These are phyloP conservation scores for Globisporangium polare DNA, from an alignment of 352 stramenopile genomes.

Conservation along the genomic window DNA sequence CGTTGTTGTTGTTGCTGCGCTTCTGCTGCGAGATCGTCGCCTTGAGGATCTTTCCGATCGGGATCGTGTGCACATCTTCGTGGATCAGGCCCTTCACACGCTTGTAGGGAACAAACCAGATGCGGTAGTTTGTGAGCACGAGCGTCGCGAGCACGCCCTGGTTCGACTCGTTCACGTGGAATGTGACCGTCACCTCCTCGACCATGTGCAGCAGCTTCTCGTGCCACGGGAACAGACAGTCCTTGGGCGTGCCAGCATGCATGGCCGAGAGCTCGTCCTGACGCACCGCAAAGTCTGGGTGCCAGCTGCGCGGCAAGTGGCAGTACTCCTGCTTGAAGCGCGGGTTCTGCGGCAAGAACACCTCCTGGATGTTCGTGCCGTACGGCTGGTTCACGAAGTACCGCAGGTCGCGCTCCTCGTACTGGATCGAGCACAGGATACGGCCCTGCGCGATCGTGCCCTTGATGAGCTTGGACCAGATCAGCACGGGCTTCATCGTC, in stretches of 20 bases:
- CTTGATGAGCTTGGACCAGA: constrained; percentile 75
- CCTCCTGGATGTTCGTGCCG: constrained; percentile 69
- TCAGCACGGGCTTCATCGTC: constrained; percentile 51
- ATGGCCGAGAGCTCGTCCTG: constrained; percentile 66
- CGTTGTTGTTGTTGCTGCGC: constrained; percentile 72
- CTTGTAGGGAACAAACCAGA: constrained; percentile 84
- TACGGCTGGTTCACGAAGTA: constrained; percentile 66
- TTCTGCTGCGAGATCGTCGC: constrained; percentile 77
- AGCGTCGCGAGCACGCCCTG: constrained; percentile 78
- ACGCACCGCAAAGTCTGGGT: constrained; percentile 60
- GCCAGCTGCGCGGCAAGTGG: constrained; percentile 76
- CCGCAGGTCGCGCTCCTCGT: constrained; percentile 63
- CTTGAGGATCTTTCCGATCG: constrained; percentile 75
- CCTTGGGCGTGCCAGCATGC: constrained; percentile 59
- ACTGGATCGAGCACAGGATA: constrained; percentile 70
- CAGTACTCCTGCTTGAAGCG: constrained; percentile 74
- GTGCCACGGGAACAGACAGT: constrained; percentile 79
- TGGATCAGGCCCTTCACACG: constrained; percentile 68
- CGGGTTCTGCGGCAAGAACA: constrained; percentile 78
- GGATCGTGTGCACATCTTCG: constrained; percentile 82
- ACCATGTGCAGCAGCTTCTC: constrained; percentile 84
- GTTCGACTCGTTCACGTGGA: constrained; percentile 85
- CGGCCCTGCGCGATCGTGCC: constrained; percentile 50
- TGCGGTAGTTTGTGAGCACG: constrained; percentile 78
- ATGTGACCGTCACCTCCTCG: constrained; percentile 85